These are phyloP conservation scores for Fraxinus dipetala DNA, from an alignment of 305 asterid genomes.

Conservation along the genomic window DNA sequence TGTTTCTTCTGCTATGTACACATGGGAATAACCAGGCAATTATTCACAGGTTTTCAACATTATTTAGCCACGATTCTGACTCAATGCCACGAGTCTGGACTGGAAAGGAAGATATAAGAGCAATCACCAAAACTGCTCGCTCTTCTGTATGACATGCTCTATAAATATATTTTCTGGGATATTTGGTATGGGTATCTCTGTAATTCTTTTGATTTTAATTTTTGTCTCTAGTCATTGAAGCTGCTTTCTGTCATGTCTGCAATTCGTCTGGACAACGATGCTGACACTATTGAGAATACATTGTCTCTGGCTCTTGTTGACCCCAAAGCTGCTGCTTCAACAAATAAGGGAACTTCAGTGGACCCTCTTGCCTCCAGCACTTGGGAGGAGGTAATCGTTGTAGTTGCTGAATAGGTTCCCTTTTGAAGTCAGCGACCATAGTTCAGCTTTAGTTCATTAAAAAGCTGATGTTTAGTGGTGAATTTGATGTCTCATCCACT, in stretches of 20 bases:
- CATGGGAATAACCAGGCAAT: constrained; percentile 21
- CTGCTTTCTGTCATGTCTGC: constrained; percentile 92
- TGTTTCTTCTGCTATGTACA: constrained; percentile 13
- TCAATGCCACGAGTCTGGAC: constrained; percentile 99
- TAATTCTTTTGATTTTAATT: constrained; percentile 11
- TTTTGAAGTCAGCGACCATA: neutral
- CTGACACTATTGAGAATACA: constrained; percentile 74
- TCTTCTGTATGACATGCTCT: constrained; percentile 67
- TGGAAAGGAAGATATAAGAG: constrained; percentile 97
- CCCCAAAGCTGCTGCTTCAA: constrained; percentile 51
- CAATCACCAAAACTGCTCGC: constrained; percentile 94
- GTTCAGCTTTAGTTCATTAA: neutral
- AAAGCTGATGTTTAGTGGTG: constrained; percentile 1
- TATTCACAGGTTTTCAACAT: constrained; percentile 66
- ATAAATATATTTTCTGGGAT: constrained; percentile 17
- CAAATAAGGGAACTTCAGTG: constrained; percentile 50
- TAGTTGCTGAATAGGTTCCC: neutral
- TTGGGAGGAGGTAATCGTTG: constrained; percentile 79
- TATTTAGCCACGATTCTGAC: constrained; percentile 92
- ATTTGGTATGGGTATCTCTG: constrained; percentile 7
- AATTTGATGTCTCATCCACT: neutral
- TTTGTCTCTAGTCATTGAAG: constrained; percentile 68
- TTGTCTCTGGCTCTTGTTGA: constrained; percentile 78
- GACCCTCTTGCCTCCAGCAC: constrained; percentile 97
- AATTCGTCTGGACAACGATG: constrained; percentile 70